These are phyloP conservation scores for Gastrolobium villosum DNA, from an alignment of 306 rosid genomes.

Conservation along the genomic window DNA sequence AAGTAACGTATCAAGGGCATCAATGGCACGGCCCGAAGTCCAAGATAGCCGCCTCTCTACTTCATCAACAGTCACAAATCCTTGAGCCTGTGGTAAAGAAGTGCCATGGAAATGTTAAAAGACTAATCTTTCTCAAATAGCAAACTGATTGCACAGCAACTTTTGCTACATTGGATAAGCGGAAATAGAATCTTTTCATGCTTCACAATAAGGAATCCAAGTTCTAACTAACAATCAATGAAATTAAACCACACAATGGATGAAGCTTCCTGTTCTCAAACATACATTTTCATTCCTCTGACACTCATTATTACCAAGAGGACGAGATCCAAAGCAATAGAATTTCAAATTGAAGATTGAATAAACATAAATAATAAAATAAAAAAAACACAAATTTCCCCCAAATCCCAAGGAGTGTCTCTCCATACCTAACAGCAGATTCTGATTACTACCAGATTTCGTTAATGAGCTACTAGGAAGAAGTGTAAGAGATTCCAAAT, in stretches of 20 bases:
- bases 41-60: constrained; percentile 87
- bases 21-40: constrained; percentile 89
- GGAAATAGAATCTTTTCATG: constrained; percentile 16
- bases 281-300: constrained; percentile 17
- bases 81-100: constrained; percentile 72
- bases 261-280: background rate
- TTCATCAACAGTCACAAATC: constrained; percentile 84
- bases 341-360: constrained; percentile 16
- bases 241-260: background rate
- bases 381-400: background rate
- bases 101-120: constrained; percentile 35
- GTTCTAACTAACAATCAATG: constrained; percentile 10
- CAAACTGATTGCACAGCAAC: constrained; percentile 23
- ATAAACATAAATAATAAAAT: background rate
- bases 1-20: constrained; percentile 89
- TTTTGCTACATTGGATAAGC: constrained; percentile 1
- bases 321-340: background rate
- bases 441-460: background rate
- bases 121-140: background rate
- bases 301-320: background rate
- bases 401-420: background rate
- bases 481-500: background rate
- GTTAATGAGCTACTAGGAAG: background rate
- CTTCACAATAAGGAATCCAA: constrained; percentile 1
- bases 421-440: background rate